Percentiles rank a stretch among this genome's conserved stretches.
Conservation (phyloP, 768 basidiomycete species). For the Mycena metata region DNA sequence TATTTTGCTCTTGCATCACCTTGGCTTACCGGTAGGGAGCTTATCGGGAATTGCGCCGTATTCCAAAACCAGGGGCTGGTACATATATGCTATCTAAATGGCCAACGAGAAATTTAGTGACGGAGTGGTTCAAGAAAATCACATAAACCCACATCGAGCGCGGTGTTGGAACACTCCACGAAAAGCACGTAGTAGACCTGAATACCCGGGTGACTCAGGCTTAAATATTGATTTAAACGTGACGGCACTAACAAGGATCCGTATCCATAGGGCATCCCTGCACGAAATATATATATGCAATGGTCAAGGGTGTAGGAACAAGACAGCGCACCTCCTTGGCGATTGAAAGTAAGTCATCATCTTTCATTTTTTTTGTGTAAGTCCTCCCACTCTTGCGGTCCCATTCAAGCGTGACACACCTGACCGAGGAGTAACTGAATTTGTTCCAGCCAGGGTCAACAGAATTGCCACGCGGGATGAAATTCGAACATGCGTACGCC, state of each 20-base stretch:
- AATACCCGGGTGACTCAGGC: too few relatives aligned
- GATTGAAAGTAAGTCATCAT: slow-evolving; percentile 14
- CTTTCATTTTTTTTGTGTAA: neutral
- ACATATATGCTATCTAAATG: slow-evolving; percentile 12
- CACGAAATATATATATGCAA: too few relatives aligned
- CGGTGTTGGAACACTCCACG: neutral
- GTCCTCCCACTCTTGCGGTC: too few relatives aligned
- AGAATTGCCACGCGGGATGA: too few relatives aligned
- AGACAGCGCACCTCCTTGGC: too few relatives aligned
- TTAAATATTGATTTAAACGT: too few relatives aligned
- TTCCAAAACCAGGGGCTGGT: slow-evolving; percentile 8
- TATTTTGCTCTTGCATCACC: too few relatives aligned
- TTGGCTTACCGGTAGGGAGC: neutral
- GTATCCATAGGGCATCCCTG: too few relatives aligned
- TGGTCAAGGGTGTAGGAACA: too few relatives aligned
- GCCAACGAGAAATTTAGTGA: neutral
- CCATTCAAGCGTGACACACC: neutral
- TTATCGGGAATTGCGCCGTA: slow-evolving; percentile 1
- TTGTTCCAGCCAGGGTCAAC: neutral
- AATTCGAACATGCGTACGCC: neutral
- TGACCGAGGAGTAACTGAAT: neutral
- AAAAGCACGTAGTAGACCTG: too few relatives aligned
- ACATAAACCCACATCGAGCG: neutral
- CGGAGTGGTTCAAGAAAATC: too few relatives aligned
- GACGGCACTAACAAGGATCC: too few relatives aligned